Percentiles rank a stretch among this genome's conserved stretches.
Conservation (phyloP, 1,284 basidiomycete genomes). For the Chiua sp. region DNA sequence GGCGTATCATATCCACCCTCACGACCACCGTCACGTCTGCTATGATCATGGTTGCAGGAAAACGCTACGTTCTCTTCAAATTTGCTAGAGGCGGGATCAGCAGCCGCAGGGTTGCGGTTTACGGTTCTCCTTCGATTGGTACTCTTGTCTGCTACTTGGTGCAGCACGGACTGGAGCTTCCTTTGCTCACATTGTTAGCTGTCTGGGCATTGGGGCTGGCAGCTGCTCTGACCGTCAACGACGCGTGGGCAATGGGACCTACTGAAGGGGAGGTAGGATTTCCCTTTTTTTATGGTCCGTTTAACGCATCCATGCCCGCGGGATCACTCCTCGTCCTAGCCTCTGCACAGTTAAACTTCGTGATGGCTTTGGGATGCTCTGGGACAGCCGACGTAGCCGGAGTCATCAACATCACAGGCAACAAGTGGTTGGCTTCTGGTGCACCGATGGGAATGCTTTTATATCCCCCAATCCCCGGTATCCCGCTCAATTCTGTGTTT, state of each 20-base stretch:
- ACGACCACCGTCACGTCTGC: constrained; percentile 16
- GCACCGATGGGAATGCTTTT: constrained; percentile 10
- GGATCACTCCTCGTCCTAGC: background rate
- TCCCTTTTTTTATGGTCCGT: constrained; percentile 6
- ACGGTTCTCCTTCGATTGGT: constrained; percentile 14
- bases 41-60: constrained; percentile 17
- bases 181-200: constrained; percentile 10
- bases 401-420: constrained; percentile 15
- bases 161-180: constrained; percentile 9
- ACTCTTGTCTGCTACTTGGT: constrained; percentile 8
- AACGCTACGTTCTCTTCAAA: constrained; percentile 25
- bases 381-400: background rate
- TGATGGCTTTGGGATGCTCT: constrained; percentile 11
- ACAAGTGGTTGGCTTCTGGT: too few species aligned
- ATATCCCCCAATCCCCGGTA: constrained; percentile 18
- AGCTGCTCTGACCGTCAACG: constrained; percentile 20
- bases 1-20: constrained; percentile 13
- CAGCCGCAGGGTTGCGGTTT: constrained; percentile 15
- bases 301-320: background rate
- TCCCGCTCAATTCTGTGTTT: background rate
- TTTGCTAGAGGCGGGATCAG: constrained; percentile 16
- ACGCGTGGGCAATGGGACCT: constrained; percentile 9
- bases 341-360: constrained; percentile 4
- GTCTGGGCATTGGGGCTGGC: constrained; percentile 19
- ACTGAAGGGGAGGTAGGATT: accelerated